phyloP scores from a whole-genome alignment of 208 protist genomes.

The Acanthamoeba triangularis region DNA sequence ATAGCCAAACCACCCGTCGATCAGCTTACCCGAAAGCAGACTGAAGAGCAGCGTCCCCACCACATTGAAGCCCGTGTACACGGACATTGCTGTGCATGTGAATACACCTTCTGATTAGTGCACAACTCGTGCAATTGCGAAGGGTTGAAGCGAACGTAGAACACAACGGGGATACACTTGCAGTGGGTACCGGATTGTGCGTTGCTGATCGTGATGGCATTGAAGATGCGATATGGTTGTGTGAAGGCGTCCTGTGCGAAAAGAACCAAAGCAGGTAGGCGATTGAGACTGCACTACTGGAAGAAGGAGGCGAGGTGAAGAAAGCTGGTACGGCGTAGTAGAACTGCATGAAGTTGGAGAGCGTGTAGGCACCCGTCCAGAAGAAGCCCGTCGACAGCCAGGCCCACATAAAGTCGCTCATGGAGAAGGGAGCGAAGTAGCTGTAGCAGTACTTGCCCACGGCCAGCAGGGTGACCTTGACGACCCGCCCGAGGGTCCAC shows the following conservation, averaged over 20 bases:
- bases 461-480: background rate
- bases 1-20: conserved; percentile 23
- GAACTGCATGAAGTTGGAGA: conserved; percentile 19
- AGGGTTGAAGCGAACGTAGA: too few relatives aligned
- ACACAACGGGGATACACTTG: too few relatives aligned
- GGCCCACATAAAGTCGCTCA: background rate
- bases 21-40: conserved; percentile 7
- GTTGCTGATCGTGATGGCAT: background rate
- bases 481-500: background rate
- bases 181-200: background rate
- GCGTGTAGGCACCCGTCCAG: background rate
- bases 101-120: too few relatives aligned
- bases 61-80: conserved; percentile 2
- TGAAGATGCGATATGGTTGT: background rate
- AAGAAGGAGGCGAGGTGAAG: background rate
- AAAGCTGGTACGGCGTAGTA: background rate
- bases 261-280: background rate
- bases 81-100: background rate
- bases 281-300: background rate
- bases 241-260: background rate
- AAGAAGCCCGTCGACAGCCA: conserved; percentile 10
- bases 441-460: conserved; percentile 13
- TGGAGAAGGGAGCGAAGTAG: conserved; percentile 1
- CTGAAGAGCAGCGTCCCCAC: background rate
- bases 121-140: too few relatives aligned